A percentile compares a stretch with the other conserved stretches of the same genome.
phyloP scores from a whole-genome alignment of 2,329 filamentous ascomycete species.

The Colletotrichum falcatum region DNA sequence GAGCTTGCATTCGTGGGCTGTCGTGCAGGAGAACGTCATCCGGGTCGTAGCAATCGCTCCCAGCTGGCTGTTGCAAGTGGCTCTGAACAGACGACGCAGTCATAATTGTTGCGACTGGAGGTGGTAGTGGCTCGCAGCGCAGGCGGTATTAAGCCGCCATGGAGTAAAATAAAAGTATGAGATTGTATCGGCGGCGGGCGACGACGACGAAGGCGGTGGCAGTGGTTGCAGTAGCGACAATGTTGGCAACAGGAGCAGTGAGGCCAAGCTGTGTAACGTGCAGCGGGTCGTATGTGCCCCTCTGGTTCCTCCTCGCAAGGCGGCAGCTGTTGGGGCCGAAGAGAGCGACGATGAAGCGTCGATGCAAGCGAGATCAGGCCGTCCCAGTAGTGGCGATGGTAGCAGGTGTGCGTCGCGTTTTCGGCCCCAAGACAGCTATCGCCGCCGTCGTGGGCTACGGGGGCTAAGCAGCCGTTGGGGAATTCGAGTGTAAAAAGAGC shows the following conservation, averaged over 20 bases:
- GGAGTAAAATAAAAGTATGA: slow-evolving; percentile 21
- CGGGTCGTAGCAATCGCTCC: slow-evolving; percentile 56
- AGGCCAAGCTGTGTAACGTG: not conserved
- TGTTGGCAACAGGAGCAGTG: not conserved
- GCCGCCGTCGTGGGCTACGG: slow-evolving; percentile 37
- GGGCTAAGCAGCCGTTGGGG: slow-evolving; percentile 17
- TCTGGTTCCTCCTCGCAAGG: slow-evolving; percentile 13
- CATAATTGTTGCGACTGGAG: slow-evolving; percentile 52
- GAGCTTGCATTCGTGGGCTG: slow-evolving; percentile 52
- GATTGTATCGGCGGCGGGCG: slow-evolving; percentile 1
- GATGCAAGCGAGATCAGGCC: slow-evolving; percentile 9
- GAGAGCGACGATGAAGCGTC: slow-evolving; percentile 18
- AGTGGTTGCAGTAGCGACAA: not conserved
- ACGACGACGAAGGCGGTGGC: not conserved
- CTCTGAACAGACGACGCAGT: slow-evolving; percentile 53
- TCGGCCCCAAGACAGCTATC: slow-evolving; percentile 39
- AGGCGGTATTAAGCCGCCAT: slow-evolving; percentile 50
- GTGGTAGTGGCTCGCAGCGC: slow-evolving; percentile 38
- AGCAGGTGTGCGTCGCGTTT: slow-evolving; percentile 29
- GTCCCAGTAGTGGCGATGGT: slow-evolving; percentile 3
- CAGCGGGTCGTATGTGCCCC: not conserved
- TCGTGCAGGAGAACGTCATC: slow-evolving; percentile 57
- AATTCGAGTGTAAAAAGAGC: not conserved
- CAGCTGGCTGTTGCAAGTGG: slow-evolving; percentile 47
- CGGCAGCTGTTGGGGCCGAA: slow-evolving; percentile 35